Evolutionary conservation across 2,329 filamentous ascomycete species (phyloP).

Genomic region (Elsinoe ampelina): DNA sequence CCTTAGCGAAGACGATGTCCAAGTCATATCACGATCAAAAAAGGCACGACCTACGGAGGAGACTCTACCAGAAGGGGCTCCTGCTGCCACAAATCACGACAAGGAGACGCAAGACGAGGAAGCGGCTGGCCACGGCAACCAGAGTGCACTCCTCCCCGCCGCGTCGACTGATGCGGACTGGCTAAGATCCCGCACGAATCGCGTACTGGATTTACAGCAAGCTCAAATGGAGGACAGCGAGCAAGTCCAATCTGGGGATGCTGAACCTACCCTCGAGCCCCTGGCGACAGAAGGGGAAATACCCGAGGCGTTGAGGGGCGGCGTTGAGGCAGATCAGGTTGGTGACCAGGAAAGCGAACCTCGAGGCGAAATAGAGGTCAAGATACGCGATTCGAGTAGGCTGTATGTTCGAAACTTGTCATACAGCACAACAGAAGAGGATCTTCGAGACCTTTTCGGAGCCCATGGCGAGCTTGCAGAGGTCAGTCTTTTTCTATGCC

Average conservation of each 20-base stretch:
- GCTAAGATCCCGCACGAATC: conserved; percentile 80
- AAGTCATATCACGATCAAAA: conserved; percentile 46
- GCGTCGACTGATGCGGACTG: conserved; percentile 68
- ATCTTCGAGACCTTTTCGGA: conserved; percentile 63
- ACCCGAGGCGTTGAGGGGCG: conserved; percentile 17
- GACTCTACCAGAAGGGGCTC: neutral
- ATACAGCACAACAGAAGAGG: conserved; percentile 67
- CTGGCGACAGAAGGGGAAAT: neutral
- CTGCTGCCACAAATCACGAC: conserved; percentile 7
- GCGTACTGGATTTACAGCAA: conserved; percentile 77
- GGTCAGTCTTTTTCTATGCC: conserved; percentile 51
- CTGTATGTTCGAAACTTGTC: conserved; percentile 85
- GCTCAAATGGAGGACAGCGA: conserved; percentile 25
- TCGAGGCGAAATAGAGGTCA: conserved; percentile 31
- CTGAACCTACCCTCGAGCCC: too few species aligned
- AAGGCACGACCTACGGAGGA: conserved; percentile 17
- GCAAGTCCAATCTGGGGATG: too few species aligned
- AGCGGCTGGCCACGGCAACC: conserved; percentile 18
- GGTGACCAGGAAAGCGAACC: too few species aligned
- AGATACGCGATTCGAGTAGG: conserved; percentile 61
- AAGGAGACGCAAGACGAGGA: neutral
- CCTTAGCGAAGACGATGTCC: conserved; percentile 60
- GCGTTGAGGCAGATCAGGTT: conserved; percentile 24
- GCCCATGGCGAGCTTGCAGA: conserved; percentile 72
- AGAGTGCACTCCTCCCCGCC: conserved; percentile 17